phyloP scores from a whole-genome alignment of 2,329 filamentous ascomycete genomes.

The Arthrobotrys sinensis region DNA sequence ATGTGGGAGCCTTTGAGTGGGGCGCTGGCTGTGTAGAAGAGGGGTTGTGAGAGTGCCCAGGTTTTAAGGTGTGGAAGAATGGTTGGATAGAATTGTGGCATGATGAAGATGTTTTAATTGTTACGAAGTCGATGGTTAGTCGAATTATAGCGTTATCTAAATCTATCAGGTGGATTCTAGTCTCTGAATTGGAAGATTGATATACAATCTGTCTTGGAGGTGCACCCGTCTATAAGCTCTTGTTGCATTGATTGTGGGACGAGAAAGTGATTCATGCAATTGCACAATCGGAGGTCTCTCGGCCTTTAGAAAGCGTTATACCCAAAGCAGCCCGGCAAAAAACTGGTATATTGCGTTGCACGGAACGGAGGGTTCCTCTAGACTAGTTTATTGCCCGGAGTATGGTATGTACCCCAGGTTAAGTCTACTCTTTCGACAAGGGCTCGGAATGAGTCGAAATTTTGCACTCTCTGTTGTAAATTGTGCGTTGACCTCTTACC shows the following conservation, averaged over 20 bases:
- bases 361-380: too few species aligned
- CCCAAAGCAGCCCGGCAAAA: background rate
- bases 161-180: too few species aligned
- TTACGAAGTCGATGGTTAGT: background rate
- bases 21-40: constrained; percentile 83
- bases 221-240: too few species aligned
- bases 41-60: constrained; percentile 78
- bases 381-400: background rate
- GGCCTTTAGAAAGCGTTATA: constrained; percentile 39
- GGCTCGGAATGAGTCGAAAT: background rate
- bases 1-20: constrained; percentile 75
- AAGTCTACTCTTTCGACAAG: background rate
- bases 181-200: too few species aligned
- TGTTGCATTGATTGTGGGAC: background rate
- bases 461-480: constrained; percentile 21
- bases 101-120: constrained; percentile 65
- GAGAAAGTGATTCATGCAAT: constrained; percentile 7
- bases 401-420: background rate
- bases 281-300: constrained; percentile 44
- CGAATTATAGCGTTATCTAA: too few species aligned
- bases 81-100: constrained; percentile 75
- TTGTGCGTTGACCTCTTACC: constrained; percentile 29
- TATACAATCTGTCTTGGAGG: too few species aligned
- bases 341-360: too few species aligned
- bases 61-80: constrained; percentile 73